phyloP scores from a whole-genome alignment of 805 yeast species.

The Barnettozyma wickerhamii region DNA sequence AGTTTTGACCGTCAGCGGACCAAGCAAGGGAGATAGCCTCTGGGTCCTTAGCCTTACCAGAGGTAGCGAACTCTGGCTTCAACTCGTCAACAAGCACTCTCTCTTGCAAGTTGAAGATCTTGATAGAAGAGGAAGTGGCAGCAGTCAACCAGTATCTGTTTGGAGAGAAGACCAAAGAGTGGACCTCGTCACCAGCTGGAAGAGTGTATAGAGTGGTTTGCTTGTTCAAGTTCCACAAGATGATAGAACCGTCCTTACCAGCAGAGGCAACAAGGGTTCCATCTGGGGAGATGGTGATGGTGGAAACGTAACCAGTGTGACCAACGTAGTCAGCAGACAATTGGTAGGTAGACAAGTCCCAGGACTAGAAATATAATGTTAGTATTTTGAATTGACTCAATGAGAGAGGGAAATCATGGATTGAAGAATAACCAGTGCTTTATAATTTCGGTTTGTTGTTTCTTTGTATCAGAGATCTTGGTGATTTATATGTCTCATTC shows the following conservation, averaged over 20 bases:
- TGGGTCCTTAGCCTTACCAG: constrained; percentile 91
- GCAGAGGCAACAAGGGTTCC: constrained; percentile 99
- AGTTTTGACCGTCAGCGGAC: constrained; percentile 99
- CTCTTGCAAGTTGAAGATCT: constrained; percentile 96
- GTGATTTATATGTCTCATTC: constrained; percentile 98
- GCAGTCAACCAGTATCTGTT: constrained; percentile 99
- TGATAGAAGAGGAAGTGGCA: constrained; percentile 97
- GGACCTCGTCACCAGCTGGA: constrained; percentile 93
- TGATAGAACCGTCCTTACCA: constrained; percentile 98
- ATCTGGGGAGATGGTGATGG: constrained; percentile 98
- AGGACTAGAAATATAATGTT: constrained; percentile 63
- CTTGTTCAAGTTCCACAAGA: constrained; percentile 94
- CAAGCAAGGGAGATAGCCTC: constrained; percentile 97
- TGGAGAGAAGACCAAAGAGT: constrained; percentile 99
- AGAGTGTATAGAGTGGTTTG: constrained; percentile 88
- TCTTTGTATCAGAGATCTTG: constrained; percentile 92
- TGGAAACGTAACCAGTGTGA: constrained; percentile 98
- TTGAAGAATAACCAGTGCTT: too few species aligned
- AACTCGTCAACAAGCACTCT: constrained; percentile 93
- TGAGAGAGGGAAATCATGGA: neutral
- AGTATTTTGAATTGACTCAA: constrained; percentile 34
- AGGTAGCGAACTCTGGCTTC: constrained; percentile 94
- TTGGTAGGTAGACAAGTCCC: constrained; percentile 85
- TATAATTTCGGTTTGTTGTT: neutral
- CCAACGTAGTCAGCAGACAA: constrained; percentile 96